Evolutionary conservation across 306 rosid species (phyloP).

Genomic region (Comarum palustre): DNA sequence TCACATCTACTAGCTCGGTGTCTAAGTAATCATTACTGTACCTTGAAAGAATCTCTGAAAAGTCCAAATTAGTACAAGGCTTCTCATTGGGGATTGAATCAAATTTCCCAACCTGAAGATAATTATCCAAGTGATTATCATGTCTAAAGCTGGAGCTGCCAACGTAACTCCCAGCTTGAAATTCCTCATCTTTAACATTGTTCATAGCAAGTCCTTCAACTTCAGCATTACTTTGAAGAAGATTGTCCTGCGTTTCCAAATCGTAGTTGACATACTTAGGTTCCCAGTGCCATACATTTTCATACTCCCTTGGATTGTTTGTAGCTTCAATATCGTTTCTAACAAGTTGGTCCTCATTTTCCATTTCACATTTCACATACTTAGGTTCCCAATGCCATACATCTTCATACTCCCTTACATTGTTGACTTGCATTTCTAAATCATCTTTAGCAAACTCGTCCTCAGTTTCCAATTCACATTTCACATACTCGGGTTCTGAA

Average conservation of each 20-base stretch:
- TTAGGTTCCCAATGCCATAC: background rate
- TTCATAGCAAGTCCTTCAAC: background rate
- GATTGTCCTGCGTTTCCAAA: background rate
- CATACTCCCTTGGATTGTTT: background rate
- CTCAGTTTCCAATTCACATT: background rate
- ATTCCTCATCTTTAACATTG: background rate
- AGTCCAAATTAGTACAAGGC: constrained; percentile 3
- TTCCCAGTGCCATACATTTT: background rate
- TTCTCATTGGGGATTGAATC: background rate
- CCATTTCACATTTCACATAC: background rate
- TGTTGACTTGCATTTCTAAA: background rate
- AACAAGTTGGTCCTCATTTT: background rate
- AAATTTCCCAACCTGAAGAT: background rate
- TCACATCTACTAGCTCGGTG: constrained; percentile 12
- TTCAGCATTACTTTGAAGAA: background rate
- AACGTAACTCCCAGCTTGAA: background rate
- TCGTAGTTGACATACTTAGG: constrained; percentile 7
- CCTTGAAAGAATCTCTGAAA: background rate
- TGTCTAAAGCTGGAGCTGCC: background rate
- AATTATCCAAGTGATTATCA: background rate
- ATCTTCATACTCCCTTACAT: background rate
- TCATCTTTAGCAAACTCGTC: background rate
- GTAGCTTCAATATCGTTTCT: background rate
- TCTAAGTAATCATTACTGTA: background rate
- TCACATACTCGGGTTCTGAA: background rate